phyloP scores from a whole-genome alignment of 768 basidiomycete genomes.

The Kwoniella sp. region DNA sequence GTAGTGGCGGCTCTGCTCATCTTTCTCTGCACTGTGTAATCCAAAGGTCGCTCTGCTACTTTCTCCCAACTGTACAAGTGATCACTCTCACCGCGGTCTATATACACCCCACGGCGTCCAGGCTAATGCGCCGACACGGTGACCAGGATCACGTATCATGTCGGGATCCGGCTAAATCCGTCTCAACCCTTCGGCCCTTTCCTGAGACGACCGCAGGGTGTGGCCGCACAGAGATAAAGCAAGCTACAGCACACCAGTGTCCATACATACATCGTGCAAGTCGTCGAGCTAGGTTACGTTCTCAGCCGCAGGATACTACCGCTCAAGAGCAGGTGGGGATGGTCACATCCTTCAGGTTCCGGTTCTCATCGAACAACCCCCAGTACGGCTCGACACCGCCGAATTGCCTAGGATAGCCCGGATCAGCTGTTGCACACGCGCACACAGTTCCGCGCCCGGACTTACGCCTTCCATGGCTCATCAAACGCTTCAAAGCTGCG shows the following conservation, averaged over 20 bases:
- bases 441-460: not conserved
- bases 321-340: slow-evolving; percentile 42
- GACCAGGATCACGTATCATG: too few relatives aligned
- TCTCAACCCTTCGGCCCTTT: too few relatives aligned
- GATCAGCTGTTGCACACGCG: not conserved
- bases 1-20: not conserved
- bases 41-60: not conserved
- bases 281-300: too few relatives aligned
- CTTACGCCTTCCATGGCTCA: slow-evolving; percentile 71
- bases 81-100: not conserved
- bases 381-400: slow-evolving; percentile 75
- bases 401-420: slow-evolving; percentile 55
- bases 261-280: not conserved
- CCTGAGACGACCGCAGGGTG: too few relatives aligned
- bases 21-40: not conserved
- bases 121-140: too few relatives aligned
- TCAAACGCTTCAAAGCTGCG: slow-evolving; percentile 61
- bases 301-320: not conserved
- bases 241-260: not conserved
- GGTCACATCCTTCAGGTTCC: slow-evolving; percentile 50
- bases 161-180: too few relatives aligned
- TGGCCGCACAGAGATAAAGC: not conserved
- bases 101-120: not conserved
- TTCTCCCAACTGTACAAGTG: not conserved
- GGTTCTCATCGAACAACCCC: slow-evolving; percentile 63